Conservation (phyloP, 176 grass and related monocot species). For the Metroxylon sagu region DNA sequence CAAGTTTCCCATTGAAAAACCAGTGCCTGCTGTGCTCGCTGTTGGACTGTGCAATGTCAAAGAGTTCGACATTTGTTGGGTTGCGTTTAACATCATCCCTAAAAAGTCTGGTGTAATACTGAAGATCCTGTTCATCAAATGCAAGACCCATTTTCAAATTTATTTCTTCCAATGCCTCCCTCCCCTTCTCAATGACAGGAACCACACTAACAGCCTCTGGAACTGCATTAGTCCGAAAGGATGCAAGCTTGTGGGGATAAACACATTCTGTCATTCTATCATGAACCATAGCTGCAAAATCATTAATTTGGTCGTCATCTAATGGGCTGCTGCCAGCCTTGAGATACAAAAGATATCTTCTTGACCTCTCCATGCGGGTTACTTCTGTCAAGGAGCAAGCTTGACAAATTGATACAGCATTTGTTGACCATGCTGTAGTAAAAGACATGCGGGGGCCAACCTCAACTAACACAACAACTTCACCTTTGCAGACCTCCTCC, state of each 20-base stretch:
- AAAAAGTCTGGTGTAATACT: constrained; percentile 74
- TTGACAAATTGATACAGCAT: constrained; percentile 81
- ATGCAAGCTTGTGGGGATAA: constrained; percentile 56
- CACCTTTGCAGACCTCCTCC: constrained; percentile 27
- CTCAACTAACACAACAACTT: constrained; percentile 38
- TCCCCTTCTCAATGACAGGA: constrained; percentile 62
- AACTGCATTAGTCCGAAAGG: constrained; percentile 52
- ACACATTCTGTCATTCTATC: constrained; percentile 94
- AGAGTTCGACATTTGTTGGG: constrained; percentile 78
- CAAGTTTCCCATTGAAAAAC: constrained; percentile 82
- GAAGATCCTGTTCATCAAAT: constrained; percentile 89
- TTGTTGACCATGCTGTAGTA: constrained; percentile 69
- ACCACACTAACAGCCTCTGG: constrained; percentile 53
- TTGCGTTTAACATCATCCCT: constrained; percentile 82
- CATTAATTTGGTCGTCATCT: constrained; percentile 47
- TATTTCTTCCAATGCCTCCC: constrained; percentile 82
- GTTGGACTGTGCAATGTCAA: constrained; percentile 92
- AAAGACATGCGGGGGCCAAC: constrained; percentile 90
- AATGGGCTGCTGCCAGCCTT: constrained; percentile 41
- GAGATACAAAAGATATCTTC: constrained; percentile 59
- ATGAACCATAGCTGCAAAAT: constrained; percentile 60
- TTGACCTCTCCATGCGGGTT: constrained; percentile 67
- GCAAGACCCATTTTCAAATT: constrained; percentile 82
- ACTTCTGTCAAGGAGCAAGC: constrained; percentile 65
- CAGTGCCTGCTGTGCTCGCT: constrained; percentile 88